Base-by-base conservation (phyloP, 306 rosid species). In the Cucumis cinereus region DNA sequence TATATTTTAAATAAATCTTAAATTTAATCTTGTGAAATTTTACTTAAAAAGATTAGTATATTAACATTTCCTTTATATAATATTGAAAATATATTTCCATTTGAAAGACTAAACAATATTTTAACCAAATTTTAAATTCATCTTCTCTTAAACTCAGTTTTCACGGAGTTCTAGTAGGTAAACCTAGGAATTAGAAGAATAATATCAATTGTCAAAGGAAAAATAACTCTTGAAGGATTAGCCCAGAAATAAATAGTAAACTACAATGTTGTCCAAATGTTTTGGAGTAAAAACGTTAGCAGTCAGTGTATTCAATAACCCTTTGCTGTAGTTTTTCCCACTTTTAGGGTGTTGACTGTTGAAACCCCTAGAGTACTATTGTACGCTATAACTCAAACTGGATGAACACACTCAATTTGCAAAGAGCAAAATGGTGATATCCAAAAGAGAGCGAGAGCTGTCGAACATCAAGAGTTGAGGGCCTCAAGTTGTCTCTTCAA, bases 401-500 rank as follows among this genome's bases (percentile, higher is more conserved):
- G 26, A 14, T 45, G 20, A 47, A 70, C 57, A 24, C 4, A 43
- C 15, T 43, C 12, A 15, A 23, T 69, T 69, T 69, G 22, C 74
- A 3, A 56, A 70, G 28, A 24, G 54, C 54, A 3, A 69, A 72
- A 72, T 33, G 45, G 45, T 24, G 24, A 49, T 26, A 26, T 15
- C 78, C 30, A 22, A 74, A 35, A 15, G 64, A 13, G 66, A 15
- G 35, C 8, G 53, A 5, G 69, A 57, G 69, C 64, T 55, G 53
- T 35, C 20, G 10, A 57, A 57, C 8, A 57, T 72, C 61, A 82
- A 77, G 95, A 90, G 73, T 90, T 92, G n/a, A 95, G 87, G 72
- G 93, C 96, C 15, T 95, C 99, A 4, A 95, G 96, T 75, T 92
- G 98, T 81, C 79, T 89, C 55, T 89, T 84, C 28, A 92, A 91